Evolutionary conservation across 1,139 yeast species (phyloP), one percentile per base, ranked within the genome.

Genomic region (Scheffersomyces titani): DNA sequence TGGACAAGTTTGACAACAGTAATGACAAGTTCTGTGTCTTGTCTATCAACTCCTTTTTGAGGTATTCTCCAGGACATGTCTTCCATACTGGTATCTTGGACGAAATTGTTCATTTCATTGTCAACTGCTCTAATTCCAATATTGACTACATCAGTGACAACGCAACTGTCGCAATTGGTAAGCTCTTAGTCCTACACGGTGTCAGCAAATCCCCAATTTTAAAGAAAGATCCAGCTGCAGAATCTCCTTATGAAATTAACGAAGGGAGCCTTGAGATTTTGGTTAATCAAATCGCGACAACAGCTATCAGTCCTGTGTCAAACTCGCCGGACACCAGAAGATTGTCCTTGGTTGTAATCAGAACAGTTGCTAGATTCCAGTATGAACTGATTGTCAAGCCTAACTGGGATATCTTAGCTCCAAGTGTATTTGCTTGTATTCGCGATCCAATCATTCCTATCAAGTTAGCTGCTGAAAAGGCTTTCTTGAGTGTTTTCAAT

Each of bases 391-490:
- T 82, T 36, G 72, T 89, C 51, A 73, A 75, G 55, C 85, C 88
- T 11, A 77, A 82, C 65, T 76, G 86, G 61, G 86, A 87, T 63
- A 58, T 76, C 1, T 65, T 94, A 55, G 92, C 84, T 7, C 91
- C 96, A 18, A 81, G 91, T 21, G 86, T 92, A 2, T 94, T 94
- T 70, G 78, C 88, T 0, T 88, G 96, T 70, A 89, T 94, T 50
- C 83, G 99, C 63, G 97, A 93, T 65, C 82, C 87, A 18, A 78
- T 90, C 51, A 91, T 94, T 65, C 98, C 99, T 3, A 89, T 94
- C 64, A 92, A 92, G 68, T 81, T 94, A 61, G 98, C 98, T 0
- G 97, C 97, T 4, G 99, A 94, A 71, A 92, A 92, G 77, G 93
- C 97, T 0, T 93, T 83, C 70, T 73, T 93, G 65, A 85, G 92